These are phyloP conservation scores for Setaria italica DNA, from an alignment of 202 grass and related monocot species.

Conservation along the genomic window DNA sequence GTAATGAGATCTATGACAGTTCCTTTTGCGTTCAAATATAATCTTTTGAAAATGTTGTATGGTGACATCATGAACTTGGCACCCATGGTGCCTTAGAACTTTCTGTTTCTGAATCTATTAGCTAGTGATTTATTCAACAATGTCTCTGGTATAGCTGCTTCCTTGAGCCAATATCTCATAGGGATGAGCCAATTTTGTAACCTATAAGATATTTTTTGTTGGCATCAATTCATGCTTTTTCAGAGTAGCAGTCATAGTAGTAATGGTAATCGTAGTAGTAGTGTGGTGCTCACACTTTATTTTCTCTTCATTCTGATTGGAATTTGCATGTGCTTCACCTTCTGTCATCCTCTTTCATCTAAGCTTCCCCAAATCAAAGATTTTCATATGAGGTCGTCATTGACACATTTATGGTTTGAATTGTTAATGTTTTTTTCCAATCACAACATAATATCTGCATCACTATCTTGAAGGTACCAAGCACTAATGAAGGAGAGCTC, in stretches of 20 bases:
- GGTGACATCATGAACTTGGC: conserved; percentile 3
- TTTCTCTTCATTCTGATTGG: neutral
- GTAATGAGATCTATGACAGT: conserved; percentile 43
- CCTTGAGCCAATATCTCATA: neutral
- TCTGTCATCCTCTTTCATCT: neutral
- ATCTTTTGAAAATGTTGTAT: neutral
- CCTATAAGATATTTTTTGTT: neutral
- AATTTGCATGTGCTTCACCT: conserved; percentile 16
- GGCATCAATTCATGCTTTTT: conserved; percentile 9
- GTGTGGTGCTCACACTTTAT: neutral
- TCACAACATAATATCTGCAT: conserved; percentile 20
- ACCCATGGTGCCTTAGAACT: neutral
- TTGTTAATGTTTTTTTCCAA: conserved; percentile 2
- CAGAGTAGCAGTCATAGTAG: neutral
- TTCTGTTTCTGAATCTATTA: neutral
- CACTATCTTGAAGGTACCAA: conserved; percentile 69
- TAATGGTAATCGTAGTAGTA: neutral
- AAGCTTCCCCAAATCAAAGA: conserved; percentile 5
- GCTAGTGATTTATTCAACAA: neutral
- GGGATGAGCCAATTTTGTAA: neutral
- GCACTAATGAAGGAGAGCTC: conserved; percentile 83
- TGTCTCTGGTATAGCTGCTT: neutral
- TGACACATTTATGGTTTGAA: neutral
- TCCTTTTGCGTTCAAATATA: neutral
- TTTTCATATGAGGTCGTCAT: neutral